Conservation (phyloP, 176 grass and related monocot genomes). For the Rhynchospora pubera region DNA sequence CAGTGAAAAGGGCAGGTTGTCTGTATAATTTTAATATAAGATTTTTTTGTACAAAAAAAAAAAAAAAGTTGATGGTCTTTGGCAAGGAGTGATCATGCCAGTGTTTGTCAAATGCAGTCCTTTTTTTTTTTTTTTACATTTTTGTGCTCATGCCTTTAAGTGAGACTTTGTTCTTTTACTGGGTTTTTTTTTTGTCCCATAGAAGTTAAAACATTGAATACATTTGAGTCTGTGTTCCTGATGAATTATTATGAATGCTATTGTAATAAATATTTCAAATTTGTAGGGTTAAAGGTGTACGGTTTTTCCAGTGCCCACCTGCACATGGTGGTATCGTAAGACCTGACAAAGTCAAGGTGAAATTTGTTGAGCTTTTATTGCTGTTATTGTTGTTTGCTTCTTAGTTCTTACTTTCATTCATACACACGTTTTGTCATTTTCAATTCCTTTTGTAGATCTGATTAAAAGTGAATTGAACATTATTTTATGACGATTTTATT, state of each 20-base stretch:
- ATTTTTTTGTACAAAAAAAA: too few species aligned
- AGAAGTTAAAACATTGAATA: background rate
- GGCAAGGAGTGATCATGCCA: background rate
- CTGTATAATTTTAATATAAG: too few species aligned
- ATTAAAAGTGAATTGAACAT: background rate
- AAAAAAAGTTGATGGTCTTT: background rate
- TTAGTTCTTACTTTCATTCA: background rate
- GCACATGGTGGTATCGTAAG: slow-evolving; percentile 85
- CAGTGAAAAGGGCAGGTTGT: background rate
- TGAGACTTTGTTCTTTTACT: background rate
- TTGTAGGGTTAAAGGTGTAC: slow-evolving; percentile 75
- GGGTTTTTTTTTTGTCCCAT: background rate
- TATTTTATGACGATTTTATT: background rate
- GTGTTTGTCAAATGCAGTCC: background rate
- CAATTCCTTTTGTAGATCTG: background rate
- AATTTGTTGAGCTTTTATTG: background rate
- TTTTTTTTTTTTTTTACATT: background rate
- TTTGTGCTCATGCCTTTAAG: background rate
- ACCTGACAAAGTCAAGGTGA: slow-evolving; percentile 94
- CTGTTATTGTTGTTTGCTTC: background rate
- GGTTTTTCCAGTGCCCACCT: slow-evolving; percentile 72
- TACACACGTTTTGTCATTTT: background rate
- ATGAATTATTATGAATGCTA: background rate
- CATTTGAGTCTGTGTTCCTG: background rate
- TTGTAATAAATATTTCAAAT: slow-evolving; percentile 5